Conservation (phyloP, 129 eudicot genomes). For the Flaveria bidentis region DNA sequence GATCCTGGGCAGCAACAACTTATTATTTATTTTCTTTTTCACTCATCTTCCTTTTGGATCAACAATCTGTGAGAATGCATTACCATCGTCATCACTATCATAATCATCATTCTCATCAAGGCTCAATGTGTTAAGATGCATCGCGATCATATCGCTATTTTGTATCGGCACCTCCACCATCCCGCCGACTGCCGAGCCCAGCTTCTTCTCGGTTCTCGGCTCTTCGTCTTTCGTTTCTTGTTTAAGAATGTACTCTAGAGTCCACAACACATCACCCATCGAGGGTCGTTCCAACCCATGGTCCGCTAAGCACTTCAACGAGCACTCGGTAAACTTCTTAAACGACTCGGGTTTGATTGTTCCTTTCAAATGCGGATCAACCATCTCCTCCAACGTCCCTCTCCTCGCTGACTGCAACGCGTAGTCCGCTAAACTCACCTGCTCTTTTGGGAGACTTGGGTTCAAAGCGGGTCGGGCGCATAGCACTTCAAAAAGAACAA, state of each 20-base stretch:
- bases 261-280: conserved; percentile 85
- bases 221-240: conserved; percentile 37
- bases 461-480: conserved; percentile 80
- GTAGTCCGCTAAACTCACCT: conserved; percentile 67
- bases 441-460: conserved; percentile 71
- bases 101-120: conserved; percentile 49
- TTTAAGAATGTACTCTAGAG: conserved; percentile 54
- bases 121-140: conserved; percentile 65
- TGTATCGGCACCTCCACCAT: conserved; percentile 39
- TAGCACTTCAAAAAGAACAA: conserved; percentile 66
- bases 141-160: conserved; percentile 49
- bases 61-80: conserved; percentile 63
- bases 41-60: conserved; percentile 58
- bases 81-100: conserved; percentile 33
- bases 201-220: conserved; percentile 9
- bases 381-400: conserved; percentile 58
- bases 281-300: conserved; percentile 72
- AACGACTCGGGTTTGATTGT: conserved; percentile 56
- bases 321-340: conserved; percentile 59
- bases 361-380: conserved; percentile 69
- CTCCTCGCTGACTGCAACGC: conserved; percentile 60
- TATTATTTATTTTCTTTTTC: neutral
- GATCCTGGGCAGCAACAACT: conserved; percentile 20
- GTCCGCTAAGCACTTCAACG: conserved; percentile 60
- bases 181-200: conserved; percentile 27